Evolutionary conservation across 352 stramenopile genomes (phyloP).

Genomic region (Pythium rhizo-oryzae): DNA sequence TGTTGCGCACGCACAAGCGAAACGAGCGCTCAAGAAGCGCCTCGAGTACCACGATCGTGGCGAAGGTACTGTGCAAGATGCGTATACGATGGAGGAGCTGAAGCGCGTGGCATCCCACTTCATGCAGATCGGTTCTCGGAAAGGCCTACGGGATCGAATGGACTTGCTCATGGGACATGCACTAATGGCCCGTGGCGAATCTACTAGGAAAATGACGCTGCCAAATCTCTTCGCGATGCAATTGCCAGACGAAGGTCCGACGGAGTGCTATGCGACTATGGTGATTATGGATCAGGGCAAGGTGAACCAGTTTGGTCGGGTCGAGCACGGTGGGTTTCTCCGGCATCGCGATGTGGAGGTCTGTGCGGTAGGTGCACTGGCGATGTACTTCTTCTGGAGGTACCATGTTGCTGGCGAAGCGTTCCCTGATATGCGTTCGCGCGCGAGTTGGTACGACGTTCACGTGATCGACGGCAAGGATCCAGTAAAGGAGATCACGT

Average conservation of each 20-base stretch:
- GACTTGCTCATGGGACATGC: conserved; percentile 1
- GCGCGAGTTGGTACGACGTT: background rate
- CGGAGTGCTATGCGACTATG: background rate
- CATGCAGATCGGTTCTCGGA: background rate
- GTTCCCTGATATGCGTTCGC: background rate
- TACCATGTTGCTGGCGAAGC: background rate
- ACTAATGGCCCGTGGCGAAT: conserved; percentile 5
- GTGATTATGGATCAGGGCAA: conserved; percentile 6
- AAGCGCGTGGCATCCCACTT: background rate
- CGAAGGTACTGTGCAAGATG: background rate
- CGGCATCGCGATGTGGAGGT: background rate
- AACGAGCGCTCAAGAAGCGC: background rate
- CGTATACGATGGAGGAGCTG: background rate
- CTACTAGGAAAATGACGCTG: background rate
- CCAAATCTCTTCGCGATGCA: conserved; percentile 4
- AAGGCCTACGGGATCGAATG: background rate
- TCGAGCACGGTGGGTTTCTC: conserved; percentile 7
- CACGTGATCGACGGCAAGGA: too few species aligned
- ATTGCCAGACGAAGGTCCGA: background rate
- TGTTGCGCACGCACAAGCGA: background rate
- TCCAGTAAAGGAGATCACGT: background rate
- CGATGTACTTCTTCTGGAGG: conserved; percentile 1
- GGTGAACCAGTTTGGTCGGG: background rate
- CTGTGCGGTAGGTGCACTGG: conserved; percentile 2
- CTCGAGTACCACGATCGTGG: too few species aligned